These are phyloP conservation scores for Crotalaria pallida DNA, from an alignment of 306 rosid genomes.

Conservation along the genomic window DNA sequence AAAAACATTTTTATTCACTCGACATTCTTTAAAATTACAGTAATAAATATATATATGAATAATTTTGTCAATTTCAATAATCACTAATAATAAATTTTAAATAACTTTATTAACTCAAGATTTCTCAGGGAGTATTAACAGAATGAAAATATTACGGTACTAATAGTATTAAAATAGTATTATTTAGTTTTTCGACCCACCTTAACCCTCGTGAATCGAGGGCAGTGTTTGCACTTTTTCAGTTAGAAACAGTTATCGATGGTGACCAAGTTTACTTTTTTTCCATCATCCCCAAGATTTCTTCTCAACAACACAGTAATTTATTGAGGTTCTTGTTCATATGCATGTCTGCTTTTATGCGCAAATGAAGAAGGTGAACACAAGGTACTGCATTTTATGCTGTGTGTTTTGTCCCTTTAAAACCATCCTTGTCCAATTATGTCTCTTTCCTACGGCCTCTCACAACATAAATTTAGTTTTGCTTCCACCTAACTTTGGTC, in stretches of 20 bases:
- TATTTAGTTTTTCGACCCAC: neutral
- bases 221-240: constrained; percentile 47
- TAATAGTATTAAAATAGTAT: too few relatives aligned
- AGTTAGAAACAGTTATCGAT: constrained; percentile 48
- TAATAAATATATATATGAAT: too few relatives aligned
- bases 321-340: constrained; percentile 24
- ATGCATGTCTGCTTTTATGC: constrained; percentile 33
- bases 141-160: neutral
- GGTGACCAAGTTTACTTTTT: constrained; percentile 29
- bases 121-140: too few relatives aligned
- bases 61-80: too few relatives aligned
- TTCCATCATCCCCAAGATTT: constrained; percentile 39
- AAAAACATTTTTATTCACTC: too few relatives aligned
- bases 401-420: constrained; percentile 64
- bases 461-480: constrained; percentile 18
- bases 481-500: constrained; percentile 25
- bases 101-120: too few relatives aligned
- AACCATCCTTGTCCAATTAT: constrained; percentile 52
- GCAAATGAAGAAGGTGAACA: constrained; percentile 36
- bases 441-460: constrained; percentile 51
- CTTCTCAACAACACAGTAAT: constrained; percentile 21
- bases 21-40: too few relatives aligned
- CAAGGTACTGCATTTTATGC: constrained; percentile 40
- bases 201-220: constrained; percentile 66
- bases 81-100: too few relatives aligned